Percentiles rank a stretch among this genome's conserved stretches.
These are phyloP conservation scores for Lasiodiplodia hormozganensis DNA, from an alignment of 2,329 filamentous ascomycete species.

Conservation along the genomic window DNA sequence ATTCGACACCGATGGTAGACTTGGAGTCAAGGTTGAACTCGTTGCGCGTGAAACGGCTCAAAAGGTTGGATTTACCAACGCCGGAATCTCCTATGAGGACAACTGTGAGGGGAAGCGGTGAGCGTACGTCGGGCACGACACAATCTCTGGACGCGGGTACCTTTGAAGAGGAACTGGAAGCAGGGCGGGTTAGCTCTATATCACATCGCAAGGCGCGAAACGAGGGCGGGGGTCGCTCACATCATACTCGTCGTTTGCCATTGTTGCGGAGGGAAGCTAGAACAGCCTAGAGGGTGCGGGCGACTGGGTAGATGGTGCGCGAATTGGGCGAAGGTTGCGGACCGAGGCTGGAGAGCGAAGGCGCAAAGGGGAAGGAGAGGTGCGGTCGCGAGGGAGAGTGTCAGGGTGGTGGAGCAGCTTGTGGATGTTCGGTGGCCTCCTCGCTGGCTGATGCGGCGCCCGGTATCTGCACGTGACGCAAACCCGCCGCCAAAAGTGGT, in stretches of 20 bases:
- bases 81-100: slow-evolving; percentile 99
- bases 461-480: slow-evolving; percentile 14
- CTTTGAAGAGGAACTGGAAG: slow-evolving; percentile 98
- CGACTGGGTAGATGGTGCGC: slow-evolving; percentile 10
- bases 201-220: slow-evolving; percentile 35
- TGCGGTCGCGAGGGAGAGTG: slow-evolving; percentile 30
- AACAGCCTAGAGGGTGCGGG: slow-evolving; percentile 13
- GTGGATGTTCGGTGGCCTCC: slow-evolving; percentile 28
- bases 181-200: slow-evolving; percentile 40
- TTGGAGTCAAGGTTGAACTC: slow-evolving; percentile 99
- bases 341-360: slow-evolving; percentile 2
- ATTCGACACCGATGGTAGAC: slow-evolving; percentile 99
- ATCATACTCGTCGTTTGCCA: slow-evolving; percentile 99
- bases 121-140: slow-evolving; percentile 37
- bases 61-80: slow-evolving; percentile 99
- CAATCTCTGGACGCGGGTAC: slow-evolving; percentile 56
- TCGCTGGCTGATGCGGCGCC: slow-evolving; percentile 31
- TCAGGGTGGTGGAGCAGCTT: slow-evolving; percentile 31
- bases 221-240: slow-evolving; percentile 63
- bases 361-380: slow-evolving; percentile 35
- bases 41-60: slow-evolving; percentile 99
- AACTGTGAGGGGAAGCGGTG: slow-evolving; percentile 63
- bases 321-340: slow-evolving; percentile 3
- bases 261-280: slow-evolving; percentile 51
- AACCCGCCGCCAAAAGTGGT: not conserved